These are phyloP conservation scores for Jackrogersella minutella DNA, from an alignment of 495 filamentous ascomycete genomes.

Conservation along the genomic window DNA sequence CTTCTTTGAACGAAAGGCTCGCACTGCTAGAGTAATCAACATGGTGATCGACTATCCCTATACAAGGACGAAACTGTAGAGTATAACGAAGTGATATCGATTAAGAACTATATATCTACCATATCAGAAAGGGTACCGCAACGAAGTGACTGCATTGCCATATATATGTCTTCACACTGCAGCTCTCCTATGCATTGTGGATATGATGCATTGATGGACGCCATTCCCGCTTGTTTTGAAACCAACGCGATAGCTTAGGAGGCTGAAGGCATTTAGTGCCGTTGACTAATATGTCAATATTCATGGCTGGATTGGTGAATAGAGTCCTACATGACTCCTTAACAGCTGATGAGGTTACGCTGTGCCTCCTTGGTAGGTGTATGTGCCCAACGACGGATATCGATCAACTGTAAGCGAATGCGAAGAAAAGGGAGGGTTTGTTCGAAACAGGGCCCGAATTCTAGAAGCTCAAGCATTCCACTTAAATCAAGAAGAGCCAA, in stretches of 20 bases:
- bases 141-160: conserved; percentile 8
- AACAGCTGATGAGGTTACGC: not conserved
- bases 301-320: not conserved
- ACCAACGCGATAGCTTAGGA: conserved; percentile 5
- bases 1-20: conserved; percentile 16
- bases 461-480: conserved; percentile 15
- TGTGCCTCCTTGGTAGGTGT: conserved; percentile 1
- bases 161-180: conserved; percentile 12
- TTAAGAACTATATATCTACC: conserved; percentile 9
- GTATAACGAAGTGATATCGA: not conserved
- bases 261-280: not conserved
- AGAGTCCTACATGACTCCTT: not conserved
- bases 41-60: conserved; percentile 1
- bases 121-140: not conserved
- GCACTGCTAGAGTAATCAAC: not conserved
- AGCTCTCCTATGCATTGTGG: conserved; percentile 2
- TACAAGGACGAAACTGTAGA: not conserved
- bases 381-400: not conserved
- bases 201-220: not conserved
- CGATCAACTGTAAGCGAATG: conserved; percentile 1
- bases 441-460: not conserved
- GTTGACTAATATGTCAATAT: not conserved
- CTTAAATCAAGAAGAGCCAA: conserved; percentile 4
- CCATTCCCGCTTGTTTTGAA: conserved; percentile 2
- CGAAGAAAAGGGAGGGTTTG: not conserved